Evolutionary conservation across 805 yeast species (phyloP), one percentile per base, ranked within the genome.

Genomic region (Metschnikowia koreensis): DNA sequence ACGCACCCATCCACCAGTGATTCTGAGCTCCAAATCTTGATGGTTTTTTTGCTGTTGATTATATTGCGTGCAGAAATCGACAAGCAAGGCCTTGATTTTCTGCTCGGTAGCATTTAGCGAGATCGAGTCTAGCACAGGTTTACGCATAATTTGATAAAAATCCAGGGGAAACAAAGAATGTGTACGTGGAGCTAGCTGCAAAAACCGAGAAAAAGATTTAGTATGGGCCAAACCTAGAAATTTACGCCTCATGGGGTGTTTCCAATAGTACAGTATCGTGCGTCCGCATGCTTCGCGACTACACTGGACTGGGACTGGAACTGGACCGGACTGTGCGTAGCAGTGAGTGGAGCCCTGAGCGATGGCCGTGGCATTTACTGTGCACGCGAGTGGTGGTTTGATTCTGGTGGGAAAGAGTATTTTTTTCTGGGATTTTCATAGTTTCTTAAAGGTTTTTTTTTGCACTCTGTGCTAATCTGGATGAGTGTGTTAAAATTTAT

Each of bases 1-100:
- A 60, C 99, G 79, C 2, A 94, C 99, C 99, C 99, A 93, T 0
- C 99, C 99, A 36, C 99, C 99, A 0, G 97, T 92, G 58, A 94
- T 88, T 54, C 99, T 68, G 12, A 88, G 74, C 41, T 79, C 84
- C 9, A 86, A 65, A 31, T 31, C 34, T n/a, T 56, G 61, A 16
- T 63, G 38, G 55, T 58, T 47, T 10, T 12, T 28, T 33, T 33
- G 17, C 9, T 13, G 41, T 2, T 36, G 6, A 13, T 77, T 76
- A 57, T 76, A 73, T 43, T 62, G 56, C 42, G 61, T 56, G 60
- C 76, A 73, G 58, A 70, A 81, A 36, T 71, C 74, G 16, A 71
- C 71, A 36, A 81, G 62, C 10, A 79, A 56, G 37, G 62, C 56
- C 36, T 72, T 61, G 56, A 81, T 76, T 44, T 69, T 68, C 17